phyloP scores from a whole-genome alignment of 495 filamentous ascomycete genomes.

The Aspergillus campestris region DNA sequence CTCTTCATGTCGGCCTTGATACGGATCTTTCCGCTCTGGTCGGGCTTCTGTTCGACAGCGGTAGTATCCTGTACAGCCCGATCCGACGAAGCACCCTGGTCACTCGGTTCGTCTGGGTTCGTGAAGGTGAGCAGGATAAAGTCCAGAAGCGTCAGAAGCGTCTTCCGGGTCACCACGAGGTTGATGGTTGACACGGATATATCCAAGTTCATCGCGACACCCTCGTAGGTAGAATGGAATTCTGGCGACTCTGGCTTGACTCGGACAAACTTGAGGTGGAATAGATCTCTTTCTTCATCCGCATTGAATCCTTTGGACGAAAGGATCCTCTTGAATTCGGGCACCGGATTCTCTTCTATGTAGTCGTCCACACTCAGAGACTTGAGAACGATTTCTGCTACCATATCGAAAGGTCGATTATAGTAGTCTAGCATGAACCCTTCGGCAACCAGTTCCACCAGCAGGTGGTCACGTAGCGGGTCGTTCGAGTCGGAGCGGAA shows the following conservation, averaged over 20 bases:
- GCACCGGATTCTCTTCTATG: constrained; percentile 76
- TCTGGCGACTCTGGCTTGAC: constrained; percentile 90
- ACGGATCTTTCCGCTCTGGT: constrained; percentile 50
- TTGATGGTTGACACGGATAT: constrained; percentile 93
- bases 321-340: constrained; percentile 93
- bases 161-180: constrained; percentile 85
- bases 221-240: constrained; percentile 82
- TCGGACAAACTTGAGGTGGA: constrained; percentile 78
- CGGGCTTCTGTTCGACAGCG: constrained; percentile 29
- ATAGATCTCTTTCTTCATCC: constrained; percentile 70
- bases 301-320: constrained; percentile 72
- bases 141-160: constrained; percentile 87
- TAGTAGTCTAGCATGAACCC: constrained; percentile 81
- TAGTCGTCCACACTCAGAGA: constrained; percentile 91
- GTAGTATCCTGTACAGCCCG: constrained; percentile 40
- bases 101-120: constrained; percentile 47
- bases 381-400: constrained; percentile 76
- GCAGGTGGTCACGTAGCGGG: constrained; percentile 64
- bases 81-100: constrained; percentile 24
- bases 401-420: constrained; percentile 82
- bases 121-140: constrained; percentile 95
- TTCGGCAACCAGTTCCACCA: constrained; percentile 88
- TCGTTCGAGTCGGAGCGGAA: constrained; percentile 79
- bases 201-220: constrained; percentile 86
- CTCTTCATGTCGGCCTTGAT: constrained; percentile 91